A percentile compares a stretch with the other conserved stretches of the same genome.
Conservation (phyloP, 306 rosid species). For the Prunus kanzakura region DNA sequence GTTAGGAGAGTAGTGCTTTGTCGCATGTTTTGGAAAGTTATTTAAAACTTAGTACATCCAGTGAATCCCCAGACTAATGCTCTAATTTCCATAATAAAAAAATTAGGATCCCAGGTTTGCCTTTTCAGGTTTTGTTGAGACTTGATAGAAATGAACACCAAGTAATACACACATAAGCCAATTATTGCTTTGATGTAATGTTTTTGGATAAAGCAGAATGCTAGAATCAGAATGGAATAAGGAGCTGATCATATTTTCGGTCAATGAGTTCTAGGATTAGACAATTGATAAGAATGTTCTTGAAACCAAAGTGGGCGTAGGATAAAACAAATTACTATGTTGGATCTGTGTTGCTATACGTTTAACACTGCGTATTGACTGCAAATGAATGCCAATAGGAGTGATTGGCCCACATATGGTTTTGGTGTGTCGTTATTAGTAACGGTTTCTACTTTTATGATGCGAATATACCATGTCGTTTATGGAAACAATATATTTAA, state of each 20-base stretch:
- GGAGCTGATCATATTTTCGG: not conserved
- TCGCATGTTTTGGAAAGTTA: constrained; percentile 6
- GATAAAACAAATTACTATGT: not conserved
- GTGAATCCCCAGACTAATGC: not conserved
- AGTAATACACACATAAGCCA: not conserved
- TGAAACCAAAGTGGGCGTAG: not conserved
- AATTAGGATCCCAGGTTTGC: not conserved
- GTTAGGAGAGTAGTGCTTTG: not conserved
- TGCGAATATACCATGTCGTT: not conserved
- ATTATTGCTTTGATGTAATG: not conserved
- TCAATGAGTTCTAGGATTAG: not conserved
- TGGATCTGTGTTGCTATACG: not conserved
- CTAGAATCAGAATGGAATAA: not conserved
- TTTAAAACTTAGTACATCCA: not conserved
- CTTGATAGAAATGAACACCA: not conserved
- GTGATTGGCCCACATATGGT: not conserved
- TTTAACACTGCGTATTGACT: not conserved
- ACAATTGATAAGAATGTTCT: not conserved
- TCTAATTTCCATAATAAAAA: not conserved
- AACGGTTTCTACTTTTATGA: not conserved
- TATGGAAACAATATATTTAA: not conserved
- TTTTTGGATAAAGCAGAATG: not conserved
- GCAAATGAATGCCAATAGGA: not conserved
- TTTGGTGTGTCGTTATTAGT: not conserved
- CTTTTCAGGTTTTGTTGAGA: not conserved